phyloP scores from a whole-genome alignment of 192 early-diverging fungal species.

The Umbelopsis isabellina region DNA sequence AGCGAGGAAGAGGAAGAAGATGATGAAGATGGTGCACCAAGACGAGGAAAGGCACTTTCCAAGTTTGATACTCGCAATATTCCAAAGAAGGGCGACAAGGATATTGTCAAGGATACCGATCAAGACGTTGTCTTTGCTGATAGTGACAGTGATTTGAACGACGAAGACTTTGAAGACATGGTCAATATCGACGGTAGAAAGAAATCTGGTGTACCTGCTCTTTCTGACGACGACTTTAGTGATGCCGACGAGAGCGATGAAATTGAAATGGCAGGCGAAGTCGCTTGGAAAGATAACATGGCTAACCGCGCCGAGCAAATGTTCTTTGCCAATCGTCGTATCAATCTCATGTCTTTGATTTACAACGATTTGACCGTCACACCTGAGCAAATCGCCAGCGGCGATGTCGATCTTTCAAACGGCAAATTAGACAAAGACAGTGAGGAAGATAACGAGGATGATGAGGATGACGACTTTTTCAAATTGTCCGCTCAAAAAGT shows the following conservation, averaged over 20 bases:
- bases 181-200: slow-evolving; percentile 41
- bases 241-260: slow-evolving; percentile 41
- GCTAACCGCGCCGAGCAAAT: slow-evolving; percentile 61
- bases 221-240: slow-evolving; percentile 26
- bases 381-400: slow-evolving; percentile 50
- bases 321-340: slow-evolving; percentile 60
- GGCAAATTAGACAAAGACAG: slow-evolving; percentile 29
- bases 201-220: slow-evolving; percentile 20
- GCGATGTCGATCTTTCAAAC: slow-evolving; percentile 42
- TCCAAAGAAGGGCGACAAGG: slow-evolving; percentile 36
- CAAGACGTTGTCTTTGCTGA: slow-evolving; percentile 62
- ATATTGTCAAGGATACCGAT: slow-evolving; percentile 23
- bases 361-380: slow-evolving; percentile 66
- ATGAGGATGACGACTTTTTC: slow-evolving; percentile 62
- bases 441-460: slow-evolving; percentile 39
- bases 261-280: slow-evolving; percentile 46
- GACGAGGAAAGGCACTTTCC: slow-evolving; percentile 35
- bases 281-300: slow-evolving; percentile 74
- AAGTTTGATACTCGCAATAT: slow-evolving; percentile 47
- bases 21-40: slow-evolving; percentile 49
- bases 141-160: slow-evolving; percentile 72
- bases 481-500: slow-evolving; percentile 44
- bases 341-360: slow-evolving; percentile 89
- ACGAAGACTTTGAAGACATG: slow-evolving; percentile 41
- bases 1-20: slow-evolving; percentile 45